Percentiles rank a stretch among this genome's conserved stretches.
Evolutionary conservation across 2,329 filamentous ascomycete genomes (phyloP).

Genomic region (Grosmannia serpens): DNA sequence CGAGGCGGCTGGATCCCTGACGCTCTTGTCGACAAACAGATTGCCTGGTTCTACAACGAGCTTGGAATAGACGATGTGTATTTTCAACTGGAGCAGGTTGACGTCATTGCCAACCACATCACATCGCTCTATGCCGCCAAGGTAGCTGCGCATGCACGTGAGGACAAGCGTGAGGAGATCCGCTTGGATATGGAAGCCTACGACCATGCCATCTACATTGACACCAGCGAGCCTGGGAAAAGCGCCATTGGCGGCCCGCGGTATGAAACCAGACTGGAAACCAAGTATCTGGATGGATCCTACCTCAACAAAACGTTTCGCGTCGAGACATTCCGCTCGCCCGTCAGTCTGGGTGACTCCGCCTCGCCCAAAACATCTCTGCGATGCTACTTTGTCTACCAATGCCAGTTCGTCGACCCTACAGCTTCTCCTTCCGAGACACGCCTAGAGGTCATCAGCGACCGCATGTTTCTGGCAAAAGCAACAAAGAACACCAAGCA

Average conservation of each 20-base stretch:
- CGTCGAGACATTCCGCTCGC: conserved; percentile 93
- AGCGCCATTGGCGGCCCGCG: conserved; percentile 67
- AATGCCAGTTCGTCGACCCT: conserved; percentile 76
- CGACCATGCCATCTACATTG: conserved; percentile 97
- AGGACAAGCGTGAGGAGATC: conserved; percentile 91
- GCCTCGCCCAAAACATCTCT: conserved; percentile 64
- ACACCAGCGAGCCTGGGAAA: conserved; percentile 84
- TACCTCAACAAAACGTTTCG: conserved; percentile 67
- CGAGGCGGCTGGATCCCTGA: conserved; percentile 77
- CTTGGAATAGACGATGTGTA: conserved; percentile 96
- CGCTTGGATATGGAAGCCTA: conserved; percentile 87
- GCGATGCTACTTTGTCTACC: conserved; percentile 97
- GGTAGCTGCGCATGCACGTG: conserved; percentile 81
- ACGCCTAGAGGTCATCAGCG: conserved; percentile 79
- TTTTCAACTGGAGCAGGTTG: conserved; percentile 79
- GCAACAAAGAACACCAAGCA: conserved; percentile 91
- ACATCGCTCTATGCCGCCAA: conserved; percentile 96
- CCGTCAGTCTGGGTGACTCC: conserved; percentile 58
- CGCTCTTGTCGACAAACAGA: conserved; percentile 72
- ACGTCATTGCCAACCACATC: conserved; percentile 86
- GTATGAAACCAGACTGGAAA: conserved; percentile 87
- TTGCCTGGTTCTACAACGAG: conserved; percentile 94
- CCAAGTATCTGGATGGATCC: conserved; percentile 84
- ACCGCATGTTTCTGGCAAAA: conserved; percentile 90
- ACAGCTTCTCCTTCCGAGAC: conserved; percentile 70